These are phyloP conservation scores for Crithidia fasciculata DNA, from an alignment of 208 protist genomes.

Conservation along the genomic window DNA sequence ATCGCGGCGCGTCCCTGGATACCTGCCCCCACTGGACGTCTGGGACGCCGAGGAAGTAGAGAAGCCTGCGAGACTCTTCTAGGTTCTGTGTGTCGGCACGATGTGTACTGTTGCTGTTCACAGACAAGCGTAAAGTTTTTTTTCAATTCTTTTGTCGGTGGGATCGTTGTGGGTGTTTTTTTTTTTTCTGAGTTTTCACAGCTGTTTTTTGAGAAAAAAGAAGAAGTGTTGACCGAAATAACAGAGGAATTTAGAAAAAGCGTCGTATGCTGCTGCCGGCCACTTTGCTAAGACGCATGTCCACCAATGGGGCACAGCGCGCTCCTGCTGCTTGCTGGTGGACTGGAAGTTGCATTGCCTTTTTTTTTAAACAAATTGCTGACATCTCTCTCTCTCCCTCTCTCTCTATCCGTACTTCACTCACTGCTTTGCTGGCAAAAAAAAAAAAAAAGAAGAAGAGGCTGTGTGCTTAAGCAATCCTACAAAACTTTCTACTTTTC, in stretches of 20 bases:
- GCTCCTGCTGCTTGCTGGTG: too few species aligned
- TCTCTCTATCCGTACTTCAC: background rate
- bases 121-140: background rate
- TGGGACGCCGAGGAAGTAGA: slow-evolving; percentile 31
- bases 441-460: background rate
- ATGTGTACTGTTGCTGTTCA: background rate
- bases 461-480: background rate
- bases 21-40: slow-evolving; percentile 44
- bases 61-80: background rate
- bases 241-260: too few species aligned
- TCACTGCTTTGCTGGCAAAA: background rate
- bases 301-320: too few species aligned
- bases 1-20: slow-evolving; percentile 43
- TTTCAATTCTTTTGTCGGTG: too few species aligned
- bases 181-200: too few species aligned
- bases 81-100: background rate
- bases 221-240: too few species aligned
- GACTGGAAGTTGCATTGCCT: too few species aligned
- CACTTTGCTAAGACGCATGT: too few species aligned
- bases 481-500: too few species aligned
- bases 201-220: too few species aligned
- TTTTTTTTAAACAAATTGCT: background rate
- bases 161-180: too few species aligned
- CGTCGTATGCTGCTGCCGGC: too few species aligned
- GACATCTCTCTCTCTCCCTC: slow-evolving; percentile 1